Conservation (phyloP, 73 alveolate species). For the Paramecium biaurelia region DNA sequence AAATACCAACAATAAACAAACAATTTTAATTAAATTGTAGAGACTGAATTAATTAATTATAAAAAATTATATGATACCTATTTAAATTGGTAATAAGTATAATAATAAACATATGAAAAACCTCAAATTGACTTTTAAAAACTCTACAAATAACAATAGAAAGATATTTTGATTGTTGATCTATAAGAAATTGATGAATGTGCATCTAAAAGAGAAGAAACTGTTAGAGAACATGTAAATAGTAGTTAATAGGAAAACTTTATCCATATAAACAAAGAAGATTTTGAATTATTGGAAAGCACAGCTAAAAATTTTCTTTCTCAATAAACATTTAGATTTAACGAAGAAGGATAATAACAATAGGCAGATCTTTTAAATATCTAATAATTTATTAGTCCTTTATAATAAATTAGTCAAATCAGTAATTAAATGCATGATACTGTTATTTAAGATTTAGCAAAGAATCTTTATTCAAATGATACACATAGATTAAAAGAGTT, state of each 20-base stretch:
- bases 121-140: background rate
- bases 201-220: constrained; percentile 18
- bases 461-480: constrained; percentile 17
- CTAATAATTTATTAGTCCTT: constrained; percentile 18
- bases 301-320: constrained; percentile 7
- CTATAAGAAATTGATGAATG: constrained; percentile 26
- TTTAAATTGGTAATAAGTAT: background rate
- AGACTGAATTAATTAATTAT: background rate
- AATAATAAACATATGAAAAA: background rate
- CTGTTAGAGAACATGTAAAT: background rate
- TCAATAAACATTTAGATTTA: background rate
- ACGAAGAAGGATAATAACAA: background rate
- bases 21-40: background rate
- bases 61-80: constrained; percentile 26
- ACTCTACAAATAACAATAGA: background rate
- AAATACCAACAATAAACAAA: background rate
- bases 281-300: constrained; percentile 27
- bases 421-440: constrained; percentile 37
- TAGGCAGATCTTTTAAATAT: background rate
- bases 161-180: constrained; percentile 17
- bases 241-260: background rate
- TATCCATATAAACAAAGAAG: constrained; percentile 6
- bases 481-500: background rate
- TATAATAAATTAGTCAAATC: background rate
- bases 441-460: constrained; percentile 24